phyloP scores from a whole-genome alignment of 345 rosid species.

The Eucalyptus regnans region DNA sequence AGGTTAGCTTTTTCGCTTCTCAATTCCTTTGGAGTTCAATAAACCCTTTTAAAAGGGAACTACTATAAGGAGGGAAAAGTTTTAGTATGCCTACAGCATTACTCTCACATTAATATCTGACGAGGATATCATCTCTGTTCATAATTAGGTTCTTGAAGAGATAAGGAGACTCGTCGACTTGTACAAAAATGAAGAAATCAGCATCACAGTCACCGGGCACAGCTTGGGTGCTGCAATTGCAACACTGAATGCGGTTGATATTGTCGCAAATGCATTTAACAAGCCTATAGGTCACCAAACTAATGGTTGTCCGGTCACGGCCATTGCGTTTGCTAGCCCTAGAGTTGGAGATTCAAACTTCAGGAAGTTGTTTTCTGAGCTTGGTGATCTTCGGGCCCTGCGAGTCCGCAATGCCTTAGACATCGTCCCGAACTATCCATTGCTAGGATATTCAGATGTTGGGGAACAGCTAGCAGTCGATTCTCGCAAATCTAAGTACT shows the following conservation, averaged over 20 bases:
- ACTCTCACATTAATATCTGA: background rate
- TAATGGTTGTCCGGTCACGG: conserved; percentile 28
- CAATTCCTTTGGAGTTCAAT: background rate
- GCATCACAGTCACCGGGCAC: conserved; percentile 58
- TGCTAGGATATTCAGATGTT: conserved; percentile 48
- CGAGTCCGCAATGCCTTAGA: conserved; percentile 41
- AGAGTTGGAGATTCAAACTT: conserved; percentile 51
- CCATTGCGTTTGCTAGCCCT: conserved; percentile 51
- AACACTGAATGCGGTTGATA: conserved; percentile 47
- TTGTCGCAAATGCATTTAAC: conserved; percentile 46
- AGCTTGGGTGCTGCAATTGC: conserved; percentile 60
- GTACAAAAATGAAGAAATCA: conserved; percentile 49
- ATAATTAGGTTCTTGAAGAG: conserved; percentile 22
- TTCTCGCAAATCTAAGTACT: conserved; percentile 41
- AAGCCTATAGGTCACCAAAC: conserved; percentile 1
- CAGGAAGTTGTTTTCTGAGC: conserved; percentile 20
- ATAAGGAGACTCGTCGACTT: conserved; percentile 37
- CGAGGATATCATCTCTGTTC: background rate
- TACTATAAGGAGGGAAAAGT: background rate
- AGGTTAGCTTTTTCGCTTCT: conserved; percentile 15
- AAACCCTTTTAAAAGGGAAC: background rate
- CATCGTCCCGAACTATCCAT: conserved; percentile 57
- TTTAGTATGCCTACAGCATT: background rate
- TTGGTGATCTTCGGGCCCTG: conserved; percentile 35
- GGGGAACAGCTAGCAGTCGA: conserved; percentile 65